These are phyloP conservation scores for Barnettozyma siamensis DNA, from an alignment of 805 yeast species.

Conservation along the genomic window DNA sequence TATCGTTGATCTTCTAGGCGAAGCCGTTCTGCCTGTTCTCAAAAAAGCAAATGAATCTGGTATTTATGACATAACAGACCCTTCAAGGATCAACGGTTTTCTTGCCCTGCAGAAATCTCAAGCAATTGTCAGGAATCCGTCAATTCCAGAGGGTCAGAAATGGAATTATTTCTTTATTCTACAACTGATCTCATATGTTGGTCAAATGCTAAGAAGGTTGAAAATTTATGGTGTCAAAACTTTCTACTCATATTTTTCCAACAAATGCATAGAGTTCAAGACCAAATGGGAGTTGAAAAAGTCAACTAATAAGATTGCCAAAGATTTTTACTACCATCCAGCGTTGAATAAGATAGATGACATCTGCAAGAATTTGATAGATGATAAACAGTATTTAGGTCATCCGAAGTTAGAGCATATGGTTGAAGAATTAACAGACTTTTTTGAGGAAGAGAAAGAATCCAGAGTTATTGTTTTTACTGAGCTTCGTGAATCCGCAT, in stretches of 20 bases:
- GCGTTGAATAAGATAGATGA: slow-evolving; percentile 39
- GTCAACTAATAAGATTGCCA: slow-evolving; percentile 57
- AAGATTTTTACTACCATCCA: slow-evolving; percentile 52
- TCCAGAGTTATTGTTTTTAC: slow-evolving; percentile 85
- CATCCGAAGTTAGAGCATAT: slow-evolving; percentile 71
- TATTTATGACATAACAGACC: slow-evolving; percentile 60
- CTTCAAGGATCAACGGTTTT: slow-evolving; percentile 63
- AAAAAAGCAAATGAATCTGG: slow-evolving; percentile 57
- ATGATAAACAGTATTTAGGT: slow-evolving; percentile 37
- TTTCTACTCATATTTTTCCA: slow-evolving; percentile 61
- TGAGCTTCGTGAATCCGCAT: slow-evolving; percentile 83
- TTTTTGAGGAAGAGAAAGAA: slow-evolving; percentile 41
- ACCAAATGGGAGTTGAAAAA: slow-evolving; percentile 55
- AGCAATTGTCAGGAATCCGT: slow-evolving; percentile 45
- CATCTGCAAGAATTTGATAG: slow-evolving; percentile 39
- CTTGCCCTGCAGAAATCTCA: slow-evolving; percentile 65
- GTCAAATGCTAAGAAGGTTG: slow-evolving; percentile 62
- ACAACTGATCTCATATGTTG: slow-evolving; percentile 61
- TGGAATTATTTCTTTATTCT: slow-evolving; percentile 65
- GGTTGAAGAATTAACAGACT: slow-evolving; percentile 49
- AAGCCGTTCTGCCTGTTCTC: slow-evolving; percentile 63
- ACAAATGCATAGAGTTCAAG: slow-evolving; percentile 51
- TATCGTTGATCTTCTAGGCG: slow-evolving; percentile 48
- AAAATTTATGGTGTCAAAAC: slow-evolving; percentile 79
- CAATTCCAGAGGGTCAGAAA: slow-evolving; percentile 60